Conservation (phyloP, 2,329 filamentous ascomycete species). For the Cytospora chrysosperma region DNA sequence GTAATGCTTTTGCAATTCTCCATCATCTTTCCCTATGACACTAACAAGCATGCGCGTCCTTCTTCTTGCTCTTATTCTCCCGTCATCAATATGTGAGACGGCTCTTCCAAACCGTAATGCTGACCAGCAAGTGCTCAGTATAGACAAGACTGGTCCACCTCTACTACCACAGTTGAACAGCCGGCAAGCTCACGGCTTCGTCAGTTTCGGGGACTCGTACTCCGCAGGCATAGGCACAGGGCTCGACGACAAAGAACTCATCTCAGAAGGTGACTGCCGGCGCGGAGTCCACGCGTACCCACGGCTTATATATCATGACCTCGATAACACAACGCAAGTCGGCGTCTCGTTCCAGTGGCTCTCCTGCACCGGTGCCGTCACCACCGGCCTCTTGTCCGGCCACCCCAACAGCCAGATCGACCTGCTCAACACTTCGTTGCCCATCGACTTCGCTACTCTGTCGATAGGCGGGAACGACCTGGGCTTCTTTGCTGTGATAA, state of each 20-base stretch:
- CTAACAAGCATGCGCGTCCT: background rate
- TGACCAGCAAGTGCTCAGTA: conserved; percentile 16
- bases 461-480: conserved; percentile 51
- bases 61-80: background rate
- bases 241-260: conserved; percentile 37
- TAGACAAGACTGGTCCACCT: background rate
- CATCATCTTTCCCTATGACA: background rate
- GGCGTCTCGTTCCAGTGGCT: conserved; percentile 43
- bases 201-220: conserved; percentile 48
- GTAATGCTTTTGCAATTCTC: background rate
- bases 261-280: conserved; percentile 38
- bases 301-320: conserved; percentile 40
- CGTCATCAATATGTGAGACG: background rate
- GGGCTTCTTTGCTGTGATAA: conserved; percentile 50
- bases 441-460: conserved; percentile 44
- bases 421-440: conserved; percentile 38
- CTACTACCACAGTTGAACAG: background rate
- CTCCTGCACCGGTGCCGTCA: conserved; percentile 47
- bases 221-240: conserved; percentile 49
- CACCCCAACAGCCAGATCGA: conserved; percentile 42
- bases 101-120: background rate
- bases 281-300: conserved; percentile 44
- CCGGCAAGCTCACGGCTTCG: conserved; percentile 35
- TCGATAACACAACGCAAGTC: conserved; percentile 31
- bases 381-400: conserved; percentile 39